Evolutionary conservation across 1,284 basidiomycete genomes (phyloP), one percentile per base, ranked within the genome.

Genomic region (Moniliophthora roreri): DNA sequence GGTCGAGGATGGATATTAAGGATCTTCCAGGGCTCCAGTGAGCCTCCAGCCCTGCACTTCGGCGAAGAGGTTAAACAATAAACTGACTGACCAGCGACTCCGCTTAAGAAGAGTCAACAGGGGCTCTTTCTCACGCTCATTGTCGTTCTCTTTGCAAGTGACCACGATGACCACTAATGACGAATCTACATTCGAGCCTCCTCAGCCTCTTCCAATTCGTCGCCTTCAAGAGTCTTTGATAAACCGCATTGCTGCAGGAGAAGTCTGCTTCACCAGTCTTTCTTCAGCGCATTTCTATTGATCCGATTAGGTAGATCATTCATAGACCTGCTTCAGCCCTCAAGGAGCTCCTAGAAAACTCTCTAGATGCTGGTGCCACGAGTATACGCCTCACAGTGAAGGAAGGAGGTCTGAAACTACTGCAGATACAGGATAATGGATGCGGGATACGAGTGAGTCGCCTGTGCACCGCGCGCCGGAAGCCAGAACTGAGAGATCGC

Each of bases 351-450:
- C 76, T 99, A 20, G 97, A 99, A 72, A 99, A 99, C 64, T 84
- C 89, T 18, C 79, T 99, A 28, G 97, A 99, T 72, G 97, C 97
- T 0, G 90, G 92, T 1, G 78, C 95, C 24, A 96, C 91, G 0
- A 85, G 85, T 0, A 94, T 99, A 63, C 87, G 88, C 45, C 77
- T 99, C 51, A 91, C 87, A 0, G 81, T 96, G 60, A 98, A 97
- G 69, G 96, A 99, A 54, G 97, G 97, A 1, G 97, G 97, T 0
- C 75, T 99, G 74, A 99, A 97, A 69, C 75, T 95, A 44, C 80
- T 99, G 23, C 95, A 98, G 70, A 97, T 99, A 50, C 91, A 95
- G 63, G 97, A 99, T 67, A 98, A 99, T 64, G 97, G 96, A 0
- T 91, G 83, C 67, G 96, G 96, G 1, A 97, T 99, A 62, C 81